Evolutionary conservation across 2,329 filamentous ascomycete genomes (phyloP).

Genomic region (Microdochium nivale): DNA sequence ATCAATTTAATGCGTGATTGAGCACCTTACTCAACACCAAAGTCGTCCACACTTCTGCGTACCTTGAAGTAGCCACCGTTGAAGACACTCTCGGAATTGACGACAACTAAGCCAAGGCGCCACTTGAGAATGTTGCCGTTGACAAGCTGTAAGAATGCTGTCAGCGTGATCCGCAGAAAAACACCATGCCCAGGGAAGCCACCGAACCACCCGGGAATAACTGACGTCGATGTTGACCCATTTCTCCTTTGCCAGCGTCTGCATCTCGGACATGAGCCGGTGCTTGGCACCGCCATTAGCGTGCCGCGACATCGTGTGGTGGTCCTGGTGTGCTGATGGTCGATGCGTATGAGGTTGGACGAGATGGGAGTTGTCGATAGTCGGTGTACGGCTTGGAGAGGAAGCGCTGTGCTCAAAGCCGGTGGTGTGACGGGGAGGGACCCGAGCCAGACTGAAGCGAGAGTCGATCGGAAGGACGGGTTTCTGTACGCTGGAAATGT

Average conservation of each 20-base stretch:
- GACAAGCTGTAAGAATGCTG: constrained; percentile 45
- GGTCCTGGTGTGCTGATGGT: background rate
- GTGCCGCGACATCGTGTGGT: constrained; percentile 15
- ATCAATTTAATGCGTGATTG: background rate
- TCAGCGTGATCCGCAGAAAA: constrained; percentile 5
- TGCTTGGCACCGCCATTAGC: constrained; percentile 51
- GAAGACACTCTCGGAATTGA: constrained; percentile 87
- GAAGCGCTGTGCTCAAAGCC: too few species aligned
- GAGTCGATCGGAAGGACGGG: too few species aligned
- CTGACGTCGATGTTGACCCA: constrained; percentile 86
- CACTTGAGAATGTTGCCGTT: constrained; percentile 81
- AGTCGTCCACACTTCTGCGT: background rate
- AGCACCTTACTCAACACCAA: background rate
- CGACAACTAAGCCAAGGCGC: constrained; percentile 81
- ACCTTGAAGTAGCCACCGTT: constrained; percentile 82
- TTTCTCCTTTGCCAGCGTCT: constrained; percentile 74
- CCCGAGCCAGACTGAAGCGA: too few species aligned
- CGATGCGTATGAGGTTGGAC: background rate
- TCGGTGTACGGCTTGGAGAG: too few species aligned
- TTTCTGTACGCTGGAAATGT: too few species aligned
- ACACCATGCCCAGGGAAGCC: background rate
- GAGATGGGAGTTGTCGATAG: background rate
- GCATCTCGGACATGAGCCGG: constrained; percentile 83
- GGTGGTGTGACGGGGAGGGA: too few species aligned
- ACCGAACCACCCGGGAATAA: constrained; percentile 1